A percentile compares a stretch with the other conserved stretches of the same genome.
Conservation (phyloP, 345 rosid genomes). For the Eucalyptus coolabah region DNA sequence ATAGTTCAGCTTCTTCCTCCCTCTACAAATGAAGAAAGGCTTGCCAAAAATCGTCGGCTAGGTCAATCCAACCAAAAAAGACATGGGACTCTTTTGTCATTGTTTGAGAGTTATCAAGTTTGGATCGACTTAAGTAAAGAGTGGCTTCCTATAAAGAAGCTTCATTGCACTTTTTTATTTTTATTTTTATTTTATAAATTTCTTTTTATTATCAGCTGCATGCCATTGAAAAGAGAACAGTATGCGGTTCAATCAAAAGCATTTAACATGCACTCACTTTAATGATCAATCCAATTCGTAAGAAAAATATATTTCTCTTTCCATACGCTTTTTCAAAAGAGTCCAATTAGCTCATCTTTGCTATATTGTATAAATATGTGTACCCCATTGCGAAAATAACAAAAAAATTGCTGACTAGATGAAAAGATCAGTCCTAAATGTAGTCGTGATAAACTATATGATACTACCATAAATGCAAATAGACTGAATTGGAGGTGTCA, state of each 20-base stretch:
- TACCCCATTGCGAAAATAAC: neutral
- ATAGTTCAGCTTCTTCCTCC: neutral
- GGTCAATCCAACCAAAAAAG: neutral
- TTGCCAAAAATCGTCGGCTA: neutral
- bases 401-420: neutral
- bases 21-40: neutral
- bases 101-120: neutral
- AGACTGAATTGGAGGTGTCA: neutral
- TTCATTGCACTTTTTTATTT: too few relatives aligned
- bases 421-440: neutral
- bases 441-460: neutral
- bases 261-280: too few relatives aligned
- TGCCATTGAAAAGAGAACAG: too few relatives aligned
- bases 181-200: too few relatives aligned
- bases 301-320: too few relatives aligned
- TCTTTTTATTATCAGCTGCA: too few relatives aligned
- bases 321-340: neutral
- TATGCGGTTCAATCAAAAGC: too few relatives aligned
- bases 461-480: too few relatives aligned
- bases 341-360: neutral
- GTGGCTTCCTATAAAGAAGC: too few relatives aligned
- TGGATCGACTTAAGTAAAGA: neutral
- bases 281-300: too few relatives aligned
- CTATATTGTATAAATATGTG: neutral
- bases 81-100: neutral